phyloP scores from a whole-genome alignment of 2,329 filamentous ascomycete genomes.

The Stagonosporopsis tanaceti region DNA sequence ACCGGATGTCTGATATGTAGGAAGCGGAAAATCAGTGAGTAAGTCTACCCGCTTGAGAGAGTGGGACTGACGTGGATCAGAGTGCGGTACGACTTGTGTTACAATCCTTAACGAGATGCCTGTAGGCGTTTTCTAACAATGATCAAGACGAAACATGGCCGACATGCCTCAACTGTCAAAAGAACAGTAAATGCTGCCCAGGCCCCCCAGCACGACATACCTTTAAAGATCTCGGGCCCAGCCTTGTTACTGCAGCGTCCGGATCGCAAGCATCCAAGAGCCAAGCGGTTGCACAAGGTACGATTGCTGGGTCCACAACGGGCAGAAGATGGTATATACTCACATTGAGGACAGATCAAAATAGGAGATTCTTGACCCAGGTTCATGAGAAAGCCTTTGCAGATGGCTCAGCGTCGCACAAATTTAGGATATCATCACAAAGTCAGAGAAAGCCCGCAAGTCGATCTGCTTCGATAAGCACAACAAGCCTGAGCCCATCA shows the following conservation, averaged over 20 bases:
- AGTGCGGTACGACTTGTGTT: slow-evolving; percentile 27
- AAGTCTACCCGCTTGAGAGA: background rate
- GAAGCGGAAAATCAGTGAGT: slow-evolving; percentile 46
- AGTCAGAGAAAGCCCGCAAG: slow-evolving; percentile 18
- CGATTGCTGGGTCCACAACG: background rate
- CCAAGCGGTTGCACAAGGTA: slow-evolving; percentile 4
- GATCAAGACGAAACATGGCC: slow-evolving; percentile 48
- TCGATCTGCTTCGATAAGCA: slow-evolving; percentile 21
- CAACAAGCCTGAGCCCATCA: slow-evolving; percentile 24
- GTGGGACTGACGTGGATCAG: slow-evolving; percentile 22
- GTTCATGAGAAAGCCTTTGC: slow-evolving; percentile 37
- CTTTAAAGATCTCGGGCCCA: slow-evolving; percentile 41
- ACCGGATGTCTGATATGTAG: slow-evolving; percentile 45
- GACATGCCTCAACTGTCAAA: slow-evolving; percentile 44
- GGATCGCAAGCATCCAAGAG: background rate
- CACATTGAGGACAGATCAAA: slow-evolving; percentile 19
- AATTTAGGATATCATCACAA: slow-evolving; percentile 39
- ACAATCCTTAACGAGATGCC: background rate
- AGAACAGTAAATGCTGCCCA: slow-evolving; percentile 45
- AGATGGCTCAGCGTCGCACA: slow-evolving; percentile 39
- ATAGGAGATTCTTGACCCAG: slow-evolving; percentile 27
- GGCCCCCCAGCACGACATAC: slow-evolving; percentile 45
- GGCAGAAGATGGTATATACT: background rate
- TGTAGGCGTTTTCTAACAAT: slow-evolving; percentile 19
- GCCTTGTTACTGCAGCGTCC: slow-evolving; percentile 17